Percentiles rank a stretch among this genome's conserved stretches.
phyloP scores from a whole-genome alignment of 257 asterid genomes.

The Henckelia pumila region DNA sequence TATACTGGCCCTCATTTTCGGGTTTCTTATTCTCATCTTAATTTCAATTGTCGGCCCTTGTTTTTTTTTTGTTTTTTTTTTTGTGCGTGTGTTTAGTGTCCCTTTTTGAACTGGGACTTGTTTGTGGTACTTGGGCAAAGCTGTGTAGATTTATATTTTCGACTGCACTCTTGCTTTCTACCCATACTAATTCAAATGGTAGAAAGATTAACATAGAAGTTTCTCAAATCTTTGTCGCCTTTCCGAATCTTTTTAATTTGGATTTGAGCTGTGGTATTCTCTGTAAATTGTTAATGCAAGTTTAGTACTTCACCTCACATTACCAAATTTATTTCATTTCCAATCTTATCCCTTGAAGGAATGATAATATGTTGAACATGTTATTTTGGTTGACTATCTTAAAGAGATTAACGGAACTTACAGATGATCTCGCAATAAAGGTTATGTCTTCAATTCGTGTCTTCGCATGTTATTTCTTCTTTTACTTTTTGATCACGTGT shows the following conservation, averaged over 20 bases:
- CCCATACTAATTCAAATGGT: background rate
- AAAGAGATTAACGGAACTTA: no score
- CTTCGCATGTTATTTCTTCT: no score
- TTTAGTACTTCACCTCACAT: no score
- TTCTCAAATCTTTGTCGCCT: background rate
- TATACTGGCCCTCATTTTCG: slow-evolving; percentile 68
- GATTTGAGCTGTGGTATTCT: background rate
- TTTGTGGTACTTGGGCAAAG: background rate
- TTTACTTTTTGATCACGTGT: slow-evolving; percentile 23
- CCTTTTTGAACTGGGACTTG: background rate
- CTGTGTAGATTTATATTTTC: background rate
- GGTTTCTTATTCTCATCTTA: slow-evolving; percentile 40
- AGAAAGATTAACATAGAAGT: background rate
- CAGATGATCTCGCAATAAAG: no score
- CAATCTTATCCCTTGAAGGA: no score
- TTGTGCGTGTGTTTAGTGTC: no score
- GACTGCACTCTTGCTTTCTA: background rate
- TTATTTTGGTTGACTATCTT: background rate
- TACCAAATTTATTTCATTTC: no score
- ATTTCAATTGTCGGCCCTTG: no score
- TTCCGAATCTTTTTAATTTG: background rate
- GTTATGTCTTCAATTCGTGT: no score
- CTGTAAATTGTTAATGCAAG: background rate
- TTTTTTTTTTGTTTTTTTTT: no score
- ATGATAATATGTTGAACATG: background rate